These are phyloP conservation scores for Russula virescens DNA, from an alignment of 768 basidiomycete genomes.

Conservation along the genomic window DNA sequence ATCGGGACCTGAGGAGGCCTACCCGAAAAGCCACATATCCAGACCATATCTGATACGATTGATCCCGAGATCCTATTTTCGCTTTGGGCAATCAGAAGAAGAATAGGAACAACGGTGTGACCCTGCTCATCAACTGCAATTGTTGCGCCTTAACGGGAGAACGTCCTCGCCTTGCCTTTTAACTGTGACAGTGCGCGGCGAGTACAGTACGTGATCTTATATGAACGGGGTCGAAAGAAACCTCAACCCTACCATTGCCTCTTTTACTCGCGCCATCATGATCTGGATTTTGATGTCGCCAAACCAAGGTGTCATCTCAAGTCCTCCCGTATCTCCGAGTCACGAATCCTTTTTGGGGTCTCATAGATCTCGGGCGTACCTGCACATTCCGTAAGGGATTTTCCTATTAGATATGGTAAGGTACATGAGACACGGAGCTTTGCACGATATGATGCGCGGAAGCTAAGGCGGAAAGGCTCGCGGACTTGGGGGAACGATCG, in stretches of 20 bases:
- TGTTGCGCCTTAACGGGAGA: conserved; percentile 37
- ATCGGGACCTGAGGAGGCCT: conserved; percentile 40
- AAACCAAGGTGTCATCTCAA: conserved; percentile 42
- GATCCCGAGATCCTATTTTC: conserved; percentile 73
- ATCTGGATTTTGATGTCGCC: conserved; percentile 75
- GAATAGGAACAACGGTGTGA: conserved; percentile 50
- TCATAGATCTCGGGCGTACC: conserved; percentile 55
- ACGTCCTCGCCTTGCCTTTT: conserved; percentile 67
- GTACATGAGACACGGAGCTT: conserved; percentile 59
- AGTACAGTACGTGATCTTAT: conserved; percentile 72
- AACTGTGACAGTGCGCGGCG: conserved; percentile 42
- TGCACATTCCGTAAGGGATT: conserved; percentile 81
- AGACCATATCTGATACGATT: conserved; percentile 55
- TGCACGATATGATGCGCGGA: conserved; percentile 59
- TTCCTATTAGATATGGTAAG: conserved; percentile 68
- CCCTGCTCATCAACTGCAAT: too few relatives aligned
- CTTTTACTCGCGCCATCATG: conserved; percentile 78
- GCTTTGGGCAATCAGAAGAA: conserved; percentile 51
- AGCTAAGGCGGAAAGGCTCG: conserved; percentile 41
- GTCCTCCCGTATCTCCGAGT: too few relatives aligned
- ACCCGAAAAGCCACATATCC: conserved; percentile 78
- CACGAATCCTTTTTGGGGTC: background rate
- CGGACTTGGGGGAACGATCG: conserved; percentile 54
- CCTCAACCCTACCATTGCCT: conserved; percentile 90
- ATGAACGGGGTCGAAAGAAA: conserved; percentile 55